Evolutionary conservation across 805 yeast genomes (phyloP).

Genomic region (Candida berthetii): DNA sequence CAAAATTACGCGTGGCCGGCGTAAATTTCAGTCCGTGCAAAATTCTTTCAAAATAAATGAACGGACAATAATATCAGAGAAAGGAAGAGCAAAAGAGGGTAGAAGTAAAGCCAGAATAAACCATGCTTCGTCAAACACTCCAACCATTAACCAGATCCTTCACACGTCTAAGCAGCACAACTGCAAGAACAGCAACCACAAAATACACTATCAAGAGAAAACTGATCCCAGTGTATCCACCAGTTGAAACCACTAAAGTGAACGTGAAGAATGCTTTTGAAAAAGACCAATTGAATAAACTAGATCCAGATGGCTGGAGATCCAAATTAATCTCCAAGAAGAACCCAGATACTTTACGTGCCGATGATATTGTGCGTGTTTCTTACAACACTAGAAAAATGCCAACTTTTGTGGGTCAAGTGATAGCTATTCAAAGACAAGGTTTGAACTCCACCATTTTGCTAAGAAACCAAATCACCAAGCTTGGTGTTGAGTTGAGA

Average conservation of each 20-base stretch:
- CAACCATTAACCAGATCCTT: too few species aligned
- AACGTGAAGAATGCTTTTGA: constrained; percentile 2
- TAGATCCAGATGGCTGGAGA: constrained; percentile 73
- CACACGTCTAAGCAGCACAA: too few species aligned
- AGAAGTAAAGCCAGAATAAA: too few species aligned
- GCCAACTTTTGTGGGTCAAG: constrained; percentile 70
- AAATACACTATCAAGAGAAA: constrained; percentile 6
- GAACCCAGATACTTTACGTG: constrained; percentile 47
- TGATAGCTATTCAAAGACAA: constrained; percentile 69
- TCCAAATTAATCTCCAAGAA: constrained; percentile 42
- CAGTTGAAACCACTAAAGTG: constrained; percentile 8
- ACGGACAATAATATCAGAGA: too few species aligned
- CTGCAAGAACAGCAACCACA: too few species aligned
- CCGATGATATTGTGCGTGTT: constrained; percentile 81
- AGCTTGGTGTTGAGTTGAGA: constrained; percentile 80
- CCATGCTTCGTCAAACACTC: too few species aligned
- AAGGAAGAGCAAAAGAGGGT: too few species aligned
- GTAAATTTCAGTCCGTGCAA: too few species aligned
- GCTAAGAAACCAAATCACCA: constrained; percentile 74
- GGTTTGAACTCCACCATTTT: constrained; percentile 71
- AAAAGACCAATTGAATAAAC: constrained; percentile 23
- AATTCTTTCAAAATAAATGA: too few species aligned
- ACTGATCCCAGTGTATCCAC: constrained; percentile 24
- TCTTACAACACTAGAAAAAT: constrained; percentile 51
- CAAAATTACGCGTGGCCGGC: too few species aligned